A percentile compares a stretch with the other conserved stretches of the same genome.
phyloP scores from a whole-genome alignment of 306 rosid species.

The Gynostemma pentaphyllum region DNA sequence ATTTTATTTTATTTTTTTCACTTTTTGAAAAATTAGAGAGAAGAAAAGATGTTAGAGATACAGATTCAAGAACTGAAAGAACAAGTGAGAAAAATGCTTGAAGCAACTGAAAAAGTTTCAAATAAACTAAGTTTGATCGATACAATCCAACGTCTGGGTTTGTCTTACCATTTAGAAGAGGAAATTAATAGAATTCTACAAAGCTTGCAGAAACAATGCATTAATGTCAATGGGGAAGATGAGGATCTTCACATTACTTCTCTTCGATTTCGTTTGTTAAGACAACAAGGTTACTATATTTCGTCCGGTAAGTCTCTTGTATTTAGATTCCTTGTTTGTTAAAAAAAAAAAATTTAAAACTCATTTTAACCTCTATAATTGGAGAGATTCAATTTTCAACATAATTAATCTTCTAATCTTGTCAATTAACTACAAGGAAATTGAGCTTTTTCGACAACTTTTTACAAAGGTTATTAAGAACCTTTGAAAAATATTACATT shows the following conservation, averaged over 20 bases:
- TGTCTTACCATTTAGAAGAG: not conserved
- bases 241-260: not conserved
- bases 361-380: too few relatives aligned
- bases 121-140: not conserved
- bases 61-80: not conserved
- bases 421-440: too few relatives aligned
- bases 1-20: too few relatives aligned
- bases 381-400: too few relatives aligned
- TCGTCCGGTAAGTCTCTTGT: not conserved
- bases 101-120: not conserved
- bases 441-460: too few relatives aligned
- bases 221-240: not conserved
- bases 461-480: too few relatives aligned
- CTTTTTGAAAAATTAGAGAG: too few relatives aligned
- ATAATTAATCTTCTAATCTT: too few relatives aligned
- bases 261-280: too few relatives aligned
- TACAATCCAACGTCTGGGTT: not conserved
- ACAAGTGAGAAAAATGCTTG: not conserved
- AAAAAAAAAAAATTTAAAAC: too few relatives aligned
- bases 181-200: not conserved
- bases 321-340: too few relatives aligned
- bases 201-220: not conserved
- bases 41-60: slow-evolving; percentile 24
- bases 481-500: too few relatives aligned
- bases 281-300: not conserved